Conservation (phyloP, 495 filamentous ascomycete species). For the Aeminium ludgeri region DNA sequence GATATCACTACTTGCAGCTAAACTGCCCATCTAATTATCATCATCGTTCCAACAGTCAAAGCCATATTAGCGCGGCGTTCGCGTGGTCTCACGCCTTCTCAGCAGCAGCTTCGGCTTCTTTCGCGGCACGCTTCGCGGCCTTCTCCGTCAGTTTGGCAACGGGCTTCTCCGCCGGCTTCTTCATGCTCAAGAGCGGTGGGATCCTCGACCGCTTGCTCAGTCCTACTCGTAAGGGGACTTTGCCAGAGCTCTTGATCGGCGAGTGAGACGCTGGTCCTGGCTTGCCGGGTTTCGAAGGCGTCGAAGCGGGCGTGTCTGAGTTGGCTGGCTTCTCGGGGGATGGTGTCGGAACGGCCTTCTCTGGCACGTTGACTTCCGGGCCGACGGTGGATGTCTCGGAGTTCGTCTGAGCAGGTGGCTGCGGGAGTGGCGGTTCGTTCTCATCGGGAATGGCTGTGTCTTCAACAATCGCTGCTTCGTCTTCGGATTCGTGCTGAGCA, state of each 20-base stretch:
- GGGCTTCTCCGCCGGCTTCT: conserved; percentile 24
- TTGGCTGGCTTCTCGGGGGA: conserved; percentile 8
- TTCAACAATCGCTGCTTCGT: neutral
- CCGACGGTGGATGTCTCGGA: neutral
- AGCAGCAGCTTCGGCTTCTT: neutral
- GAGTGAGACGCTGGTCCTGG: conserved; percentile 17
- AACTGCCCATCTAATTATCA: neutral
- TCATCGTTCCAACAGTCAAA: neutral
- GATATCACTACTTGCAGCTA: too few species aligned
- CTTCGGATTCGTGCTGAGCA: neutral
- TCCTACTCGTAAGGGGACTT: conserved; percentile 47
- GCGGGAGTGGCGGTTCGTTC: neutral
- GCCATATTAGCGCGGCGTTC: neutral
- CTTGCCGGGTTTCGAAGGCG: conserved; percentile 4
- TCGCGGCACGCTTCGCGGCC: neutral
- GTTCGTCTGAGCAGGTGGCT: neutral
- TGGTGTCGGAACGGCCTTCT: conserved; percentile 4
- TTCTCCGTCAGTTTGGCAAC: too few species aligned
- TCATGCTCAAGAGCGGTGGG: conserved; percentile 45
- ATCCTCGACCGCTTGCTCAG: conserved; percentile 49
- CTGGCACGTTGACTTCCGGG: neutral
- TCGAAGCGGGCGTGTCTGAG: neutral
- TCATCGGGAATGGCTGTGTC: neutral
- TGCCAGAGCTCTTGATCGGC: conserved; percentile 36
- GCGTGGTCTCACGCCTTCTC: neutral